Evolutionary conservation across 169 alveolate species (phyloP).

Genomic region (Plasmodium coatneyi): DNA sequence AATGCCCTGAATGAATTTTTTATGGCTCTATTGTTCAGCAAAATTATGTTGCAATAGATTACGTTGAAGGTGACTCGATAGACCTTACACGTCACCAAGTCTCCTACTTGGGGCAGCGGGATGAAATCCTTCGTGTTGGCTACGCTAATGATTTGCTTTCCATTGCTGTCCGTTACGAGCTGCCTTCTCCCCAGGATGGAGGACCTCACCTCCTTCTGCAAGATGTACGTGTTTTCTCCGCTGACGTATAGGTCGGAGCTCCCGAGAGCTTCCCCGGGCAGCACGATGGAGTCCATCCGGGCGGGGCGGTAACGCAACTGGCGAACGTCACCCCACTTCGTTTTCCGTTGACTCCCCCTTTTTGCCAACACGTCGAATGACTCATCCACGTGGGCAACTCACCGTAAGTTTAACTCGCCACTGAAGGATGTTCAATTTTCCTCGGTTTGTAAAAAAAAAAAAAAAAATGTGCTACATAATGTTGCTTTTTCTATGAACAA

Average conservation of each 20-base stretch:
- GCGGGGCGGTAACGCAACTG: neutral
- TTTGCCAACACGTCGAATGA: neutral
- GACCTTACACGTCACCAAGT: slow-evolving; percentile 41
- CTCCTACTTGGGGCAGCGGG: slow-evolving; percentile 59
- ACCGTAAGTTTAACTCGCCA: neutral
- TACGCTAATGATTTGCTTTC: slow-evolving; percentile 25
- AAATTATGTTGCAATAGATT: slow-evolving; percentile 26
- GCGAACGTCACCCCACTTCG: neutral
- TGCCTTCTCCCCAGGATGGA: slow-evolving; percentile 44
- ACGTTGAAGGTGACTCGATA: slow-evolving; percentile 51
- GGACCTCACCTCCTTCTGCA: slow-evolving; percentile 50
- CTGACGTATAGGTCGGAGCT: neutral
- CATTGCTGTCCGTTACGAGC: neutral
- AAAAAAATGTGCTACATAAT: neutral
- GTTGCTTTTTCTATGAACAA: too few relatives aligned
- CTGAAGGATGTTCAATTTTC: neutral
- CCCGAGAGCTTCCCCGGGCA: slow-evolving; percentile 69
- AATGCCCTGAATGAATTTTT: slow-evolving; percentile 42
- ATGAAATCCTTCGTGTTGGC: slow-evolving; percentile 9
- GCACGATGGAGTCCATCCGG: slow-evolving; percentile 32
- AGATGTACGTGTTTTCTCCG: slow-evolving; percentile 42
- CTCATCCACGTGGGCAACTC: neutral
- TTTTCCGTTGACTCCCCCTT: neutral
- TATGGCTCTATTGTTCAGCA: neutral
- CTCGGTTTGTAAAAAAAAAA: neutral